Percentiles rank a stretch among this genome's conserved stretches.
Evolutionary conservation across 345 rosid species (phyloP).

Genomic region (Cardamine resedifolia): DNA sequence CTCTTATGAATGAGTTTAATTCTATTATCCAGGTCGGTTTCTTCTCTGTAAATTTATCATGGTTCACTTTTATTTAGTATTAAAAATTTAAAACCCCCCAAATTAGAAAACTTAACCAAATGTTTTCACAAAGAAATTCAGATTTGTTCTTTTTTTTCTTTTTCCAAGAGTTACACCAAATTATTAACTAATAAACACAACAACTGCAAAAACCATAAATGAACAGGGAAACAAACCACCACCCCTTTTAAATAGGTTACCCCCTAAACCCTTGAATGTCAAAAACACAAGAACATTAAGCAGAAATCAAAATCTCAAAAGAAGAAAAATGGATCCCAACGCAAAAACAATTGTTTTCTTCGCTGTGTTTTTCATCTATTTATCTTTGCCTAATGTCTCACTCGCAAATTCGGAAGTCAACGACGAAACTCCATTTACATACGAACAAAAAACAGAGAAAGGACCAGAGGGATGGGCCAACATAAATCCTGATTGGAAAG

Average conservation of each 20-base stretch:
- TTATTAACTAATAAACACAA: slow-evolving; percentile 19
- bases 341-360: background rate
- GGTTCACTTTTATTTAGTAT: background rate
- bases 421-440: slow-evolving; percentile 47
- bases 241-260: background rate
- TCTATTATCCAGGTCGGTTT: background rate
- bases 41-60: background rate
- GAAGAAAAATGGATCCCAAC: slow-evolving; percentile 16
- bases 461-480: slow-evolving; percentile 60
- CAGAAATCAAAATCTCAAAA: background rate
- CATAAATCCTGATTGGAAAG: slow-evolving; percentile 49
- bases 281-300: slow-evolving; percentile 4
- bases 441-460: slow-evolving; percentile 36
- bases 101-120: slow-evolving; percentile 1
- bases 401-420: slow-evolving; percentile 23
- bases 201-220: slow-evolving; percentile 10
- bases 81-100: background rate
- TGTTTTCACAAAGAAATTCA: background rate
- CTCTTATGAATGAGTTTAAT: background rate
- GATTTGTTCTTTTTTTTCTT: too few species aligned
- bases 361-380: background rate
- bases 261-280: background rate
- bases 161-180: background rate
- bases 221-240: background rate
- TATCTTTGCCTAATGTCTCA: background rate